Evolutionary conservation across 352 stramenopile species (phyloP), one percentile per base, ranked within the genome.

Genomic region (Globisporangium spiculum): DNA sequence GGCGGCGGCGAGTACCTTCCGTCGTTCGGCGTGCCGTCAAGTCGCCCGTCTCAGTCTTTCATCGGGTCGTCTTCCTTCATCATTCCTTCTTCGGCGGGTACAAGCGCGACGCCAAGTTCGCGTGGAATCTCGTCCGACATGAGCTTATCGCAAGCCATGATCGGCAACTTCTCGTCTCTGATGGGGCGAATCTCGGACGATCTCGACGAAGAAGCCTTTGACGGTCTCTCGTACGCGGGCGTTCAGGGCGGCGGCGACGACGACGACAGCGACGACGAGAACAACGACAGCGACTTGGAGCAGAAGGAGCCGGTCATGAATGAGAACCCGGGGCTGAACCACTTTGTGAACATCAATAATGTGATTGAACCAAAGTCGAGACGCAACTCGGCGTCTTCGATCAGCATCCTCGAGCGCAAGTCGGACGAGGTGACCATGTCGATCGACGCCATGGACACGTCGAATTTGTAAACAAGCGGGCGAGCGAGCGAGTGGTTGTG

Each of bases 111-210:
- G 55, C 65, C 68, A 10, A 76, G 60, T 30, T 57, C 77, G 14
- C 75, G 79, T 20, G 77, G 75, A 50, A 59, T 81, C 54, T 66
- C 80, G 53, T 84, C 80, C 3, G 85, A 91, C 59, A 87, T 84
- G 80, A 92, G 85, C 67, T 67, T 93, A 7, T 85, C 84, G 9
- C 75, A 88, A 48, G 83, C 85, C 8, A 91, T 93, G 77, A 76
- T 91, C 24, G 83, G 83, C 20, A 93, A 86, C 44, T 93, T 92
- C 65, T 89, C 85, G 52, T 78, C 80, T 18, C 60, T 91, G 7
- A 83, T 91, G 34, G 75, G 81, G 1, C 70, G 79, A 0, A 79
- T 91, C 67, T 84, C 80, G 22, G 84, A 93, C 52, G 64, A 83
- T 0, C 59, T 86, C 5, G 81, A 89, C 36, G 81, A 86, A 34